Evolutionary conservation across 495 filamentous ascomycete species (phyloP), one percentile per base, ranked within the genome.

Genomic region (Trypethelium eluteriae): DNA sequence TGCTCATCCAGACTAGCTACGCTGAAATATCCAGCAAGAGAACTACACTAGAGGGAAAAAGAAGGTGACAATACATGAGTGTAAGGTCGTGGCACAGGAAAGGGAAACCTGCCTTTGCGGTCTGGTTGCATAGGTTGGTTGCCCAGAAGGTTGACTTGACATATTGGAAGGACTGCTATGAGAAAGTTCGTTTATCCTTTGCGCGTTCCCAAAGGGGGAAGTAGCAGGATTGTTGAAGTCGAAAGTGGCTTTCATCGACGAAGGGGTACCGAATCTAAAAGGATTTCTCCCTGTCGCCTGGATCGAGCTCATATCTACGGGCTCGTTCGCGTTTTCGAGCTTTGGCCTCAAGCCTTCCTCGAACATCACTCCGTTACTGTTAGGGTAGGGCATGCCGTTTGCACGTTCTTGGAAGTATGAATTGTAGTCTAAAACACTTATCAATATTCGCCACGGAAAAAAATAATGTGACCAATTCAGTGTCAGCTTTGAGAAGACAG

Each of bases 241-340:
- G 32, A 59, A 59, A 7, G 53, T 59, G 25, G 53, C 53, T 36
- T 59, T 18, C 18, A 18, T 36, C 32, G 53, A 59, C 7, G 53
- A 18, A 7, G 11, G 53, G 36, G 5, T 59, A 6, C 53, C 53
- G 32, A 59, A 59, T 36, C 53, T 34, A 36, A 59, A 59, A 36
- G 53, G 53, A 36, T 59, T 59, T 14, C 53, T 11, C 36, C 53
- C 53, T 5, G 53, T 18, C 32, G 18, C 36, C 18, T 59, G 53
- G 14, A 59, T 59, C 32, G 53, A 59, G 53, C 36, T 59, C 53
- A 59, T 59, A 14, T 59, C 53, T 36, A 59, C 53, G 32, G 53
- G 32, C 2, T 59, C 53, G 14, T 36, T 59, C 5, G 11, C 53
- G 14, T 36, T 59, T 14, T 59, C 53, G 7, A 59, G 53, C 53